Evolutionary conservation across 495 filamentous ascomycete genomes (phyloP).

Genomic region (Tuber borchii): DNA sequence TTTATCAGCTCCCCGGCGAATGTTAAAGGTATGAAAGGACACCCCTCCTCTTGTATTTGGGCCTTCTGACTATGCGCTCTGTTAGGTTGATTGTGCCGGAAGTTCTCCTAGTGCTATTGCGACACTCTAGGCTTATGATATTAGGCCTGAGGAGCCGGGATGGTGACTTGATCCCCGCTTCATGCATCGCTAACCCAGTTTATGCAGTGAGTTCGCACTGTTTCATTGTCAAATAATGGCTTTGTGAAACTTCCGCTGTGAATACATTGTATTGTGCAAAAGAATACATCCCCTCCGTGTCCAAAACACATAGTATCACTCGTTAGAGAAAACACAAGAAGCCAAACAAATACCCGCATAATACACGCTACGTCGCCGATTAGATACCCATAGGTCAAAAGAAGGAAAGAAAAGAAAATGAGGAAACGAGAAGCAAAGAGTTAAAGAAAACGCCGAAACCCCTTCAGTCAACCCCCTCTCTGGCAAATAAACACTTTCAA

Average conservation of each 20-base stretch:
- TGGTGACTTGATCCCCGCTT: background rate
- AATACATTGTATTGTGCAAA: background rate
- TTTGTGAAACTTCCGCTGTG: background rate
- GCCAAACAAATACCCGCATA: background rate
- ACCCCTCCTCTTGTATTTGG: background rate
- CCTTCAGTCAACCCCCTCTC: background rate
- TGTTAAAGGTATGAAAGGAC: slow-evolving; percentile 46
- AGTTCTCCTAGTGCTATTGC: slow-evolving; percentile 51
- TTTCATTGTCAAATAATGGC: background rate
- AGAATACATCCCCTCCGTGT: background rate
- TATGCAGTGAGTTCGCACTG: background rate
- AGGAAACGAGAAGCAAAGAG: background rate
- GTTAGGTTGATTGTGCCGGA: slow-evolving; percentile 43
- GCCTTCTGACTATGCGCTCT: background rate
- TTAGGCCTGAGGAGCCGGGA: background rate
- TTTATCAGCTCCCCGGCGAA: slow-evolving; percentile 59
- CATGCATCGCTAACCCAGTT: background rate
- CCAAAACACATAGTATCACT: slow-evolving; percentile 1
- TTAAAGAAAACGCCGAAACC: background rate
- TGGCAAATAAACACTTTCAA: background rate
- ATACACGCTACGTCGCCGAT: background rate
- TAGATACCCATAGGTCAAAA: background rate
- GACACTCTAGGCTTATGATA: slow-evolving; percentile 45
- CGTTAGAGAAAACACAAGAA: background rate
- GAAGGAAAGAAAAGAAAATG: background rate